phyloP scores from a whole-genome alignment of 768 basidiomycete species.

The Agaricus subrufescens region DNA sequence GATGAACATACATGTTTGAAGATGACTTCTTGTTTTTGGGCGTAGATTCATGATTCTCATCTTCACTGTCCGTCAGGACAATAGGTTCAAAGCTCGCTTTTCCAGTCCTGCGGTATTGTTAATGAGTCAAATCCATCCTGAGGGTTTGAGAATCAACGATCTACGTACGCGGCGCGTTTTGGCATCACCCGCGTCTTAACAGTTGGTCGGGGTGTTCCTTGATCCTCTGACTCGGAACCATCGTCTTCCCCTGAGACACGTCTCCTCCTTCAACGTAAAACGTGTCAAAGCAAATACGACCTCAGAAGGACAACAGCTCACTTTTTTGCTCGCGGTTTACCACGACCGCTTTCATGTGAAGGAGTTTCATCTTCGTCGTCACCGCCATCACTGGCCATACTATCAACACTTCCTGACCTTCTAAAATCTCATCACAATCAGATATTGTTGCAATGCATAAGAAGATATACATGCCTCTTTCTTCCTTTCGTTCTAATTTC shows the following conservation, averaged over 20 bases:
- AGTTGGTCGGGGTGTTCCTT: constrained; percentile 30
- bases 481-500: constrained; percentile 38
- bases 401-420: constrained; percentile 56
- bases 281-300: not conserved
- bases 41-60: constrained; percentile 9
- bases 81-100: constrained; percentile 32
- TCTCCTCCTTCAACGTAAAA: constrained; percentile 36
- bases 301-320: not conserved
- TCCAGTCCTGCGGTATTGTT: constrained; percentile 25
- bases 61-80: constrained; percentile 34
- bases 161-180: constrained; percentile 53
- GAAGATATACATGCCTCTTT: constrained; percentile 35
- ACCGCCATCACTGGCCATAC: constrained; percentile 34
- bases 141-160: not conserved
- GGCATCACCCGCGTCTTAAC: constrained; percentile 51
- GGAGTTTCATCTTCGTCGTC: constrained; percentile 30
- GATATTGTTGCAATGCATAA: not conserved
- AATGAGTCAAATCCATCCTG: not conserved
- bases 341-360: constrained; percentile 23
- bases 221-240: constrained; percentile 34
- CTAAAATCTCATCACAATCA: constrained; percentile 24
- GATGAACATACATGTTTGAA: not conserved
- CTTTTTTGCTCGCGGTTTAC: constrained; percentile 37
- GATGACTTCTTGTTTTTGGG: not conserved
- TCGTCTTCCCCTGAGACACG: constrained; percentile 52